A percentile compares a stretch with the other conserved stretches of the same genome.
phyloP scores from a whole-genome alignment of 768 basidiomycete species.

The Xerocomellus chrysenteron region DNA sequence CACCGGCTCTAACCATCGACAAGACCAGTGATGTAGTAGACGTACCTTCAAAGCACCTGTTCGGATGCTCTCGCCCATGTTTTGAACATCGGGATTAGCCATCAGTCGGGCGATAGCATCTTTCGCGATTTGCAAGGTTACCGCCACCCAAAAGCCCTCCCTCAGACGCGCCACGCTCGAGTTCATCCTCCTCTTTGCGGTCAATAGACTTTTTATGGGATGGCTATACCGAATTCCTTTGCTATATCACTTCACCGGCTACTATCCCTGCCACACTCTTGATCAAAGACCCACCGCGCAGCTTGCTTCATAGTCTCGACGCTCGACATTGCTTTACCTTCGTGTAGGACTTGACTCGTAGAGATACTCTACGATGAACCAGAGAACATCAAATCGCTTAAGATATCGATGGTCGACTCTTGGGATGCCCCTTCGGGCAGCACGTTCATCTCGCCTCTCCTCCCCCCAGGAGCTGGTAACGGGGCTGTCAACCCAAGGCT shows the following conservation, averaged over 20 bases:
- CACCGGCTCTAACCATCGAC: too few species aligned
- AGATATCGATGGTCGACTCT: constrained; percentile 32
- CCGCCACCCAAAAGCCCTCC: constrained; percentile 54
- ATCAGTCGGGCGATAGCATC: constrained; percentile 75
- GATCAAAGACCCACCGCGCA: constrained; percentile 35
- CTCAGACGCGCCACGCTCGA: constrained; percentile 44
- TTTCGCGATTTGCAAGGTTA: constrained; percentile 60
- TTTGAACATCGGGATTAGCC: constrained; percentile 86
- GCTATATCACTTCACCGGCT: constrained; percentile 32
- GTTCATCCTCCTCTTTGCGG: constrained; percentile 71
- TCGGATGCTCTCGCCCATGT: constrained; percentile 74
- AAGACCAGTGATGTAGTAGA: too few species aligned
- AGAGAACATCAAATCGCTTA: constrained; percentile 41
- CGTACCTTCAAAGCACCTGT: constrained; percentile 79
- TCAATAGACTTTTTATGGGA: constrained; percentile 45
- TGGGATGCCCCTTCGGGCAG: constrained; percentile 28
- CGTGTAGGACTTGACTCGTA: constrained; percentile 12
- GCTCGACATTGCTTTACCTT: constrained; percentile 36
- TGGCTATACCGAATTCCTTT: constrained; percentile 47
- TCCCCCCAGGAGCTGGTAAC: not conserved
- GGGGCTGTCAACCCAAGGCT: constrained; percentile 30
- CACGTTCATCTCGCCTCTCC: constrained; percentile 1
- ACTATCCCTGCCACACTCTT: constrained; percentile 29
- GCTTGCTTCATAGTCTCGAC: constrained; percentile 42
- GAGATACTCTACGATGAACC: constrained; percentile 47